Base-by-base conservation (phyloP, 2,329 filamentous ascomycete species). In the Talaromyces sp. region DNA sequence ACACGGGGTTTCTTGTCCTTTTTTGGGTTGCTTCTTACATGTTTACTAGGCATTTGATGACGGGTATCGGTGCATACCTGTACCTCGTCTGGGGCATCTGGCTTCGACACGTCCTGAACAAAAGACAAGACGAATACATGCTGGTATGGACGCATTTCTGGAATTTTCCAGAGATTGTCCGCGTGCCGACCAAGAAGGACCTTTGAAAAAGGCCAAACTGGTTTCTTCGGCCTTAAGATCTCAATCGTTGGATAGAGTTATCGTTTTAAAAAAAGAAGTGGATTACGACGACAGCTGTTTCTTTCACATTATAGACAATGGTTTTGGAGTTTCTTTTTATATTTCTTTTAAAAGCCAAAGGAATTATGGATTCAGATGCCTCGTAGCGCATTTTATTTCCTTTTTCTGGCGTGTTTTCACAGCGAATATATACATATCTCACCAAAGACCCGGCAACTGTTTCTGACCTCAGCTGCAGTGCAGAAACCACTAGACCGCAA, bases 81-180 rank as follows among this genome's bases (percentile, higher is more conserved):
- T 91, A 93, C 71, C 91, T 95, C 66, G 79, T 86, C 14, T 95
- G 91, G 90, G 88, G 90, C 14, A 86, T 92, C 27, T 93, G 90
- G 88, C 80, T 94, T 19, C 84, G 90, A 46, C 86, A 88, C 63
- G 91, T 89, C 67, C 77, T 94, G 55, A 90, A 92, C 63, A 85
- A 86, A 3, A 81, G 81, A 52, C 88, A 91, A 68, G 83, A 89
- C 48, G 85, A 92, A 69, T 94, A 86, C 69, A 80, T 83, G 66
- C 76, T 94, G 59, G 68, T 83, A 56, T 95, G 91, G 90, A 84
- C 87, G 1, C 83, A 81, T 26, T 65, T 85, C 14, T 80, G 85
- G 66, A 82, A 79, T 7, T 83, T 86, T 63, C 85, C 85, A 5
- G 76, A 81, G 56, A 75, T 87, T 17, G 73, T 83, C 41, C 74